Evolutionary conservation across 2,329 filamentous ascomycete species (phyloP).

Genomic region (Epichloe brachyelytri): DNA sequence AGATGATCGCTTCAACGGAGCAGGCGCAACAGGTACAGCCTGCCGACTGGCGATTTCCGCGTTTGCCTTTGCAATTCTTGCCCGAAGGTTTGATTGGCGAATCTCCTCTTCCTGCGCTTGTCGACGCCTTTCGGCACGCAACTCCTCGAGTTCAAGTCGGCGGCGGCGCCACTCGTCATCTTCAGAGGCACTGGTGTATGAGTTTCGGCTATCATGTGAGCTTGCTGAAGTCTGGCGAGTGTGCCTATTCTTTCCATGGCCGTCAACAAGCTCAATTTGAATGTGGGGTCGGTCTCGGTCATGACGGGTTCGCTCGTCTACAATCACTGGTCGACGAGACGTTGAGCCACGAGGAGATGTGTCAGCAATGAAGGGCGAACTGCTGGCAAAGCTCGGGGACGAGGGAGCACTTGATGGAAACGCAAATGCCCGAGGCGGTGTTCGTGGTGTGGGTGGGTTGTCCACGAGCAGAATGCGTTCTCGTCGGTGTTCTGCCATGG

Average conservation of each 20-base stretch:
- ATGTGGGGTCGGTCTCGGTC: slow-evolving; percentile 15
- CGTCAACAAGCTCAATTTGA: slow-evolving; percentile 25
- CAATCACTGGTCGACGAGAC: slow-evolving; percentile 22
- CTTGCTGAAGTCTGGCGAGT: slow-evolving; percentile 17
- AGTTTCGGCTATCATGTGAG: slow-evolving; percentile 21
- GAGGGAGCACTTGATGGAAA: slow-evolving; percentile 28
- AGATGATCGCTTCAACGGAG: slow-evolving; percentile 10
- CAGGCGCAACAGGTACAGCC: slow-evolving; percentile 16
- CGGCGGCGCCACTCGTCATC: slow-evolving; percentile 17
- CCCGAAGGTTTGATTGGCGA: slow-evolving; percentile 11
- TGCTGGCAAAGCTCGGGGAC: slow-evolving; percentile 18
- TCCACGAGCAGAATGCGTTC: slow-evolving; percentile 34
- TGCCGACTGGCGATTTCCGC: slow-evolving; percentile 27
- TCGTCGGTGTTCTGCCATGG: slow-evolving; percentile 16
- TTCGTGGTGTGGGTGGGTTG: slow-evolving; percentile 30
- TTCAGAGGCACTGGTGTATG: slow-evolving; percentile 16
- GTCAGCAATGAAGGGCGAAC: slow-evolving; percentile 15
- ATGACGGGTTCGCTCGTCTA: slow-evolving; percentile 21
- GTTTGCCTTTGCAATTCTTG: slow-evolving; percentile 28
- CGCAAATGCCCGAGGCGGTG: slow-evolving; percentile 29
- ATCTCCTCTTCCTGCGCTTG: slow-evolving; percentile 7
- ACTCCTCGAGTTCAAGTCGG: slow-evolving; percentile 13
- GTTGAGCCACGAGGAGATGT: slow-evolving; percentile 12
- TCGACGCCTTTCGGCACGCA: slow-evolving; percentile 11
- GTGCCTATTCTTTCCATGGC: slow-evolving; percentile 7